These are phyloP conservation scores for Agapanthus africanus DNA, from an alignment of 106 monocot species.

Conservation along the genomic window DNA sequence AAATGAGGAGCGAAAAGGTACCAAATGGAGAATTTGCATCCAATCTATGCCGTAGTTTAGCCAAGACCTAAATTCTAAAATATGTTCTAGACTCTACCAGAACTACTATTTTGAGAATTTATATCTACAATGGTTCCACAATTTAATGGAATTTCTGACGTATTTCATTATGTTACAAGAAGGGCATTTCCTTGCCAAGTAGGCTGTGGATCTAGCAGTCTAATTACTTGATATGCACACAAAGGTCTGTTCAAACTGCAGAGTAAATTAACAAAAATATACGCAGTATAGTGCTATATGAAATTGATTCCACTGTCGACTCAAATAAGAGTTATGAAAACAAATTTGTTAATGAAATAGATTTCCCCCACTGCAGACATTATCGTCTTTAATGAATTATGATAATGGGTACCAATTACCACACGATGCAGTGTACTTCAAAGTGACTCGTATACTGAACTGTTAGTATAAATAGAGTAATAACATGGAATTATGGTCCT, in stretches of 20 bases:
- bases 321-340: neutral
- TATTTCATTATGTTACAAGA: neutral
- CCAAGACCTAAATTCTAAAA: neutral
- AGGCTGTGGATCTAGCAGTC: no score
- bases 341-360: neutral
- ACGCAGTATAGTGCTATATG: neutral
- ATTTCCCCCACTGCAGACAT: slow-evolving; percentile 10
- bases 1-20: neutral
- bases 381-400: neutral
- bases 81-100: neutral
- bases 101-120: neutral
- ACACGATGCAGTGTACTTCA: neutral
- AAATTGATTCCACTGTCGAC: neutral
- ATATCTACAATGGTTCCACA: no score
- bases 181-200: no score
- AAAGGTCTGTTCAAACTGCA: neutral
- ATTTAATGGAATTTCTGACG: neutral
- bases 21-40: neutral
- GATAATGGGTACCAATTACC: neutral
- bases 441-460: neutral
- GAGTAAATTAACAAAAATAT: neutral
- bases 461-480: neutral
- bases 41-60: neutral
- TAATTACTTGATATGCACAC: neutral
- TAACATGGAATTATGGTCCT: neutral